phyloP scores from a whole-genome alignment of 257 asterid genomes.

The Fraxinus pennsylvanica region DNA sequence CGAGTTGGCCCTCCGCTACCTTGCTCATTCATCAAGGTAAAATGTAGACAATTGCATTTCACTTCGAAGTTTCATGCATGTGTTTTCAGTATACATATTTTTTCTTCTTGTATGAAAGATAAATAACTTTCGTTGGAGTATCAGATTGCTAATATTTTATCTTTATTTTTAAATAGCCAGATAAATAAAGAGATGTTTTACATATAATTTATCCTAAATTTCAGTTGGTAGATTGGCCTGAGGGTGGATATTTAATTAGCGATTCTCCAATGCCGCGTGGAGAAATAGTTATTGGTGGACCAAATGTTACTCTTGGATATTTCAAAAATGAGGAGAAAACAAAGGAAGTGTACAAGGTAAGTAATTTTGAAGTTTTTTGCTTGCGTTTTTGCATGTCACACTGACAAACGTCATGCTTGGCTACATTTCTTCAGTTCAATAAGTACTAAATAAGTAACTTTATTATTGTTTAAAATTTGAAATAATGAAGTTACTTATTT shows the following conservation, averaged over 20 bases:
- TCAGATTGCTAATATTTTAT: neutral
- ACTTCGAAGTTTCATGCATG: neutral
- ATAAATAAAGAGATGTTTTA: neutral
- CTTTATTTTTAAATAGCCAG: neutral
- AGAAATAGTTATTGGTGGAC: too few relatives aligned
- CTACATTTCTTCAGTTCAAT: neutral
- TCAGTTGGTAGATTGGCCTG: too few relatives aligned
- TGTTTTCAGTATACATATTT: neutral
- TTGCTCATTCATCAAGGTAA: slow-evolving; percentile 88
- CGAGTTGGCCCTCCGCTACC: slow-evolving; percentile 97
- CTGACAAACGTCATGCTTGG: neutral
- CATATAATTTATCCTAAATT: neutral
- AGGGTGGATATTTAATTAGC: too few relatives aligned
- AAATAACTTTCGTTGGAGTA: neutral
- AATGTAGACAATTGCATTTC: slow-evolving; percentile 9
- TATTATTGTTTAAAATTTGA: neutral
- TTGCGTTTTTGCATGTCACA: neutral
- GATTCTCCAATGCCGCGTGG: too few relatives aligned
- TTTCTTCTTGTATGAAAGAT: neutral
- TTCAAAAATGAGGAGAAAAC: too few relatives aligned
- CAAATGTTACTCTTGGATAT: too few relatives aligned
- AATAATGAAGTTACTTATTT: neutral
- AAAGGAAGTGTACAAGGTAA: too few relatives aligned
- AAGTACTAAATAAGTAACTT: neutral
- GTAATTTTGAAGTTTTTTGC: neutral